These are phyloP conservation scores for Taiwanofungus camphoratus DNA, from an alignment of 1,284 basidiomycete genomes.

Conservation along the genomic window DNA sequence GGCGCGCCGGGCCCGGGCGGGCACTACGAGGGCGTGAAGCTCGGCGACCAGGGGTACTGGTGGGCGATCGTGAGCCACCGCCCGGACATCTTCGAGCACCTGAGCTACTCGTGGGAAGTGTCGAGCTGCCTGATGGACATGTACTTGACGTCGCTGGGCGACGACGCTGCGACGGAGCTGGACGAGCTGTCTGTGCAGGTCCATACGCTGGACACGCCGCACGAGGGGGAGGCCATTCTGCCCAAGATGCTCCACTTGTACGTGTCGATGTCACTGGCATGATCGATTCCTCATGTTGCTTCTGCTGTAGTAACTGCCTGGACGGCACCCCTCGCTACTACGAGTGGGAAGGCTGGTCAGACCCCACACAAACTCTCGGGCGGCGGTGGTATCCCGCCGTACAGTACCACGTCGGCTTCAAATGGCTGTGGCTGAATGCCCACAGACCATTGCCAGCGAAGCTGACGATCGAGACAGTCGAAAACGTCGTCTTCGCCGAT, in stretches of 20 bases:
- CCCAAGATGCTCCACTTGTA: conserved; percentile 47
- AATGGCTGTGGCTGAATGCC: conserved; percentile 46
- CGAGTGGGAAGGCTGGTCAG: conserved; percentile 41
- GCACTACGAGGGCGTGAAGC: conserved; percentile 36
- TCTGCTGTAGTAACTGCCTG: conserved; percentile 36
- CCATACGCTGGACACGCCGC: conserved; percentile 33
- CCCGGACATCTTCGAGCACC: conserved; percentile 35
- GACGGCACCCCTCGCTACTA: conserved; percentile 36
- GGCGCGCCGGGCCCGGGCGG: conserved; percentile 35
- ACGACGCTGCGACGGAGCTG: conserved; percentile 31
- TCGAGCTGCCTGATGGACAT: conserved; percentile 42
- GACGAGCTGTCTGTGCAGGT: conserved; percentile 32
- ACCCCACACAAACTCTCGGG: conserved; percentile 33
- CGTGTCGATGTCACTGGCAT: conserved; percentile 15
- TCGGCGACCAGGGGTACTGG: conserved; percentile 48
- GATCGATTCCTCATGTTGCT: not conserved
- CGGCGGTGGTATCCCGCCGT: conserved; percentile 40
- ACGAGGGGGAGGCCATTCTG: conserved; percentile 33
- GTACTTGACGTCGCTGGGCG: conserved; percentile 37
- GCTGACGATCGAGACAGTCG: conserved; percentile 22
- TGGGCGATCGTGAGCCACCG: conserved; percentile 43
- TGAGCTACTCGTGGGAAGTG: conserved; percentile 42
- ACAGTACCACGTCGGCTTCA: conserved; percentile 39
- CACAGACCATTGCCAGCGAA: conserved; percentile 17
- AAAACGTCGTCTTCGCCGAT: conserved; percentile 28